phyloP scores from a whole-genome alignment of 331 rosid species.

The Dryas integrifolia region DNA sequence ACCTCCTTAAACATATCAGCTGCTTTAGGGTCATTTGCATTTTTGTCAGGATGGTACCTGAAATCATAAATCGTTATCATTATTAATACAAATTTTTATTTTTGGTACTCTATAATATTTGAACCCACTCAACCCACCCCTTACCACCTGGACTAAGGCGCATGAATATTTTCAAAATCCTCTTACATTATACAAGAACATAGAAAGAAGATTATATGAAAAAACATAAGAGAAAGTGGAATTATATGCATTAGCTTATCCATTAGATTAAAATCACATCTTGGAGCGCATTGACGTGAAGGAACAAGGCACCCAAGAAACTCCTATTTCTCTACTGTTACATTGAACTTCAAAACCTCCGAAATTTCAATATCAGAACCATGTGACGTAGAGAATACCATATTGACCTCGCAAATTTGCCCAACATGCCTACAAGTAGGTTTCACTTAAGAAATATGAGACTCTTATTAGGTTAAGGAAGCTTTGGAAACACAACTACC shows the following conservation, averaged over 20 bases:
- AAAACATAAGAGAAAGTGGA: slow-evolving; percentile 10
- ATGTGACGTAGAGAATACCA: neutral
- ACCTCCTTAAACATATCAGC: slow-evolving; percentile 95
- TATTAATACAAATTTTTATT: slow-evolving; percentile 6
- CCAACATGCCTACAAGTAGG: slow-evolving; percentile 1
- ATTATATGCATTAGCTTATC: slow-evolving; percentile 15
- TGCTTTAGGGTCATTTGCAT: slow-evolving; percentile 96
- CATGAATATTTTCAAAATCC: neutral
- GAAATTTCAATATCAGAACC: neutral
- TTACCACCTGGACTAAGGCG: slow-evolving; percentile 1
- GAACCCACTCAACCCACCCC: slow-evolving; percentile 9
- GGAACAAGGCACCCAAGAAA: neutral
- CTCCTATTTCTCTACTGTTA: neutral
- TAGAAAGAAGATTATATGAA: slow-evolving; percentile 31
- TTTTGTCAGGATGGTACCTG: slow-evolving; percentile 99
- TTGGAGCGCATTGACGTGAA: neutral
- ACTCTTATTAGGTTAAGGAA: neutral
- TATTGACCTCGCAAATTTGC: neutral
- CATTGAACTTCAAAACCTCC: slow-evolving; percentile 5
- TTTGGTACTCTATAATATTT: neutral
- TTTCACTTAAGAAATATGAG: neutral
- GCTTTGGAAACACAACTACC: neutral
- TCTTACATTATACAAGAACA: slow-evolving; percentile 11
- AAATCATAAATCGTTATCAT: slow-evolving; percentile 23
- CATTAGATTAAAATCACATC: neutral